Conservation (phyloP, 2,329 filamentous ascomycete species). For the Colletotrichum lini region DNA sequence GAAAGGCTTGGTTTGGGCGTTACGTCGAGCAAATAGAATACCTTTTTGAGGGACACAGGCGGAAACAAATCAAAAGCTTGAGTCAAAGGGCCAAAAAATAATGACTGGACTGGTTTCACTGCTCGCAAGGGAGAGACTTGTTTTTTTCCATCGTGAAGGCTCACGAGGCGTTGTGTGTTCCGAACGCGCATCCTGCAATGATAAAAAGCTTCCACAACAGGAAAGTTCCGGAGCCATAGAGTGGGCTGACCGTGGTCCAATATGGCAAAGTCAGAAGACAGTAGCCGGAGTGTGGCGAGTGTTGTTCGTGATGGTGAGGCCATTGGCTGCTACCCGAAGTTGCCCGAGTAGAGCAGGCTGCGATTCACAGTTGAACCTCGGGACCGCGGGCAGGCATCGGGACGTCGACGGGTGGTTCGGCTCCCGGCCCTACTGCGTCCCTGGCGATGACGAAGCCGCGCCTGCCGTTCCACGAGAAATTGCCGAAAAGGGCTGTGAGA, state of each 20-base stretch:
- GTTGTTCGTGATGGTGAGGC: slow-evolving; percentile 12
- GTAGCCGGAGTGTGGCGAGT: slow-evolving; percentile 5
- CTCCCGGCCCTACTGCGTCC: not conserved
- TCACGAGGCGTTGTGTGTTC: not conserved
- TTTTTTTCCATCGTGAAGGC: not conserved
- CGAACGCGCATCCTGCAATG: not conserved
- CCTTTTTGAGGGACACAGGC: slow-evolving; percentile 40
- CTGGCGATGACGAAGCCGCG: slow-evolving; percentile 2
- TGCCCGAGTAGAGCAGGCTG: slow-evolving; percentile 12
- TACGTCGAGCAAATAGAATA: slow-evolving; percentile 43
- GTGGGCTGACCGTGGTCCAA: not conserved
- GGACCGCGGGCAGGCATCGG: slow-evolving; percentile 27
- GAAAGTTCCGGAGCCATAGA: not conserved
- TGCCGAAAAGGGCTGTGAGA: not conserved
- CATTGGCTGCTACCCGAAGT: slow-evolving; percentile 21
- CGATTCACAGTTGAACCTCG: slow-evolving; percentile 29
- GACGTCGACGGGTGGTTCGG: slow-evolving; percentile 23
- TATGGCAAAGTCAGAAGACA: not conserved
- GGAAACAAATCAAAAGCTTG: slow-evolving; percentile 41
- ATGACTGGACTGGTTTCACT: slow-evolving; percentile 33
- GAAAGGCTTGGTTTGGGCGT: slow-evolving; percentile 42
- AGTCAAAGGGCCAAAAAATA: slow-evolving; percentile 41
- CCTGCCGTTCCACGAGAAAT: not conserved
- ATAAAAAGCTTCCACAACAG: not conserved
- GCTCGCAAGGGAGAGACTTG: slow-evolving; percentile 1